Base-by-base conservation (phyloP, 2,329 filamentous ascomycete genomes). In the Cylindrodendrum hubeiense region DNA sequence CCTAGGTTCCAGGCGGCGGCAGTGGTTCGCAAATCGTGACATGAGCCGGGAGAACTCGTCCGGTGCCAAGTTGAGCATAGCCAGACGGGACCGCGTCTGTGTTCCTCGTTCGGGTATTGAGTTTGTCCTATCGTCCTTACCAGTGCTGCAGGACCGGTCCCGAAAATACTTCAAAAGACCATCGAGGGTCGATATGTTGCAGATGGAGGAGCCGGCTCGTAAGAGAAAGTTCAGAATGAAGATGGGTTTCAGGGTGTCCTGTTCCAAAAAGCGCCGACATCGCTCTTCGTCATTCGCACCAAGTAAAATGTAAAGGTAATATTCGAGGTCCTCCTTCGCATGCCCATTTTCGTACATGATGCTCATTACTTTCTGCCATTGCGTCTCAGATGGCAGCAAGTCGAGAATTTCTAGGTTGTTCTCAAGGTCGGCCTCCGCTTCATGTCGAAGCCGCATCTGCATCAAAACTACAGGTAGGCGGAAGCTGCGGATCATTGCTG, bases 151-250 rank as follows among this genome's bases (percentile, higher is more conserved):
- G 46, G 71, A 58, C 33, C 67, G 68, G 3, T 46, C 57, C 28
- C 59, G 58, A 47, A 74, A 76, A 13, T 76, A 72, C 7, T 71
- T 60, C 15, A 80, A 70, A 12, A 80, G 65, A 8, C 39, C 50
- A 51, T 69, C 66, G 17, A 80, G 65, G 2, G 69, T 75, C 13
- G 67, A 58, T 5, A 69, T 46, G 9, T 71, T 59, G n/a, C 54
- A 67, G n/a, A 80, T 67, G 2, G 64, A 49, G 3, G 78, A 74
- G 15, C 63, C 67, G 1, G 60, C 55, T 22, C 79, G 73, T 1
- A 79, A 28, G 24, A 80, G 67, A 60, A 78, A 79, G 19, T 71
- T 70, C 19, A 79, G 67, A 30, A 80, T 67, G 41, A 79, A 79
- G 8, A 65, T 64, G 4, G 78, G 78, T 12, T 70, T 72, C 2